Conservation (phyloP, 1,284 basidiomycete species). For the Cutaneotrichosporon cutaneum region DNA sequence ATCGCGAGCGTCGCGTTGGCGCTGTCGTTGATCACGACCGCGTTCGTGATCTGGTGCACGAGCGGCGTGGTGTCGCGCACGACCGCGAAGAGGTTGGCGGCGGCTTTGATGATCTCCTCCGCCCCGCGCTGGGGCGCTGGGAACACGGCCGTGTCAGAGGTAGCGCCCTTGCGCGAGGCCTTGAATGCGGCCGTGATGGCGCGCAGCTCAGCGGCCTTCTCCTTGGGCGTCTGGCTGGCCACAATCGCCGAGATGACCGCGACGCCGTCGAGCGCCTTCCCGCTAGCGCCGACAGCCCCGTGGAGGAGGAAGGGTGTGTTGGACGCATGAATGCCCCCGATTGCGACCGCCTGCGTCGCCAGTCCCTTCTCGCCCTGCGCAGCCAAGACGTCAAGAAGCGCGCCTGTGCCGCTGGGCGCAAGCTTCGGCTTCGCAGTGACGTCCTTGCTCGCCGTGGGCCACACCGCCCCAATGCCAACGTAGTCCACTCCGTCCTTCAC, state of each 20-base stretch:
- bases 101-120: constrained; percentile 50
- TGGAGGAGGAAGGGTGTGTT: constrained; percentile 73
- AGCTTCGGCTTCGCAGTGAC: constrained; percentile 58
- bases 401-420: constrained; percentile 66
- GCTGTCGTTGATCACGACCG: constrained; percentile 83
- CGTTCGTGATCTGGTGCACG: constrained; percentile 90
- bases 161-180: constrained; percentile 21
- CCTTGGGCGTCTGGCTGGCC: constrained; percentile 63
- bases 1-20: constrained; percentile 89
- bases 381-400: constrained; percentile 64
- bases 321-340: constrained; percentile 77
- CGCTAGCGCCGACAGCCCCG: constrained; percentile 64
- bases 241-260: constrained; percentile 91
- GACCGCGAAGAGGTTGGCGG: constrained; percentile 57
- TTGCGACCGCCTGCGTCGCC: constrained; percentile 69
- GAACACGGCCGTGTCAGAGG: constrained; percentile 19
- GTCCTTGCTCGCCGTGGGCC: constrained; percentile 71
- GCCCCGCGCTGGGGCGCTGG: constrained; percentile 6
- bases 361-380: constrained; percentile 52
- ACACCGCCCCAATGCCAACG: constrained; percentile 79
- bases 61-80: constrained; percentile 64
- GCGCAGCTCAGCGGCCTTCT: constrained; percentile 57
- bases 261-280: constrained; percentile 67
- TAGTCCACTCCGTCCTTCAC: constrained; percentile 69
- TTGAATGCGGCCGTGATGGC: constrained; percentile 48